Evolutionary conservation across 2,329 filamentous ascomycete species (phyloP), one percentile per base, ranked within the genome.

Genomic region (Penicillium fuscoglaucum): DNA sequence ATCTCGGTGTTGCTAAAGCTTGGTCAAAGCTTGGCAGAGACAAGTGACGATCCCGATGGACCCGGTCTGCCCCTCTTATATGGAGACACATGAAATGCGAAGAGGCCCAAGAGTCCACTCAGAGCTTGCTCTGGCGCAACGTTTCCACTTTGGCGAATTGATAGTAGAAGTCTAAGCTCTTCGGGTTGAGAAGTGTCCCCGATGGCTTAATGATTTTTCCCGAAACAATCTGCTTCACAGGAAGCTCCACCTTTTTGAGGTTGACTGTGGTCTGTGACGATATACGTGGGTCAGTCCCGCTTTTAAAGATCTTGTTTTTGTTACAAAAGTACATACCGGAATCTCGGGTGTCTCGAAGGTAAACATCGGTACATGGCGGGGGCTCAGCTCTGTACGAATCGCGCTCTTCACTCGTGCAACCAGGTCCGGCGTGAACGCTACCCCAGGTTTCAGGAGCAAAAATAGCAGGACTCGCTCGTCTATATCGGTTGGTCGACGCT

Each of bases 261-360:
- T 93, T 95, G 61, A 93, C 86, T 0, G 90, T 95, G 0, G 87
- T 89, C 86, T 91, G 53, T 56, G 47, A 45, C 24, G 47, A 55
- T 58, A 44, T 26, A 29, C 43, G 88, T 45, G 78, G 72, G 90
- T 88, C 54, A 57, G 58, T 60, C 26, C 44, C 58, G 39, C 40
- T 44, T 31, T 48, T 7, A 88, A 66, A 87, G 52, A 29, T 82
- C 86, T 78, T 72, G 89, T 88, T 28, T 55, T 49, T 8, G 2
- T 13, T 29, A 28, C 57, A 15, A 17, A 19, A 13, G 24, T 24
- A 61, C 62, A 52, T 55, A 62, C 62, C 43, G 90, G 90, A 69
- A 95, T 91, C 65, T 91, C 90, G 15, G 87, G 87, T 10, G 89
- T 90, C 76, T 91, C 87, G 70, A 93, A 93, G 19, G 93, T 82